Percentiles rank a stretch among this genome's conserved stretches.
These are phyloP conservation scores for Kluyveromyces sp. DNA, from an alignment of 1,139 yeast genomes.

Conservation along the genomic window DNA sequence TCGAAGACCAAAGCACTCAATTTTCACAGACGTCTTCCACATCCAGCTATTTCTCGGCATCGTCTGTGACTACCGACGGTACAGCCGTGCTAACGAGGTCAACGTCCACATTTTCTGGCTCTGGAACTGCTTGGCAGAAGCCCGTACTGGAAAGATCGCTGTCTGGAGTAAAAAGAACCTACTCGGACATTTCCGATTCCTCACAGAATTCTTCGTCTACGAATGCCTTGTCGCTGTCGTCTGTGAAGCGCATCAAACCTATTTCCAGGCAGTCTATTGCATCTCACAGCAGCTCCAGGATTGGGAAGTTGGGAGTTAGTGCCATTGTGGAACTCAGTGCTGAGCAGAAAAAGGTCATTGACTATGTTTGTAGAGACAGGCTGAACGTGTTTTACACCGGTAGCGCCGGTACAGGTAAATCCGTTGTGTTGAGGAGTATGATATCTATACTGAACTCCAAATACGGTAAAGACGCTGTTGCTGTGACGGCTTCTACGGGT, in stretches of 20 bases:
- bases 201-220: slow-evolving; percentile 1
- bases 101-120: neutral
- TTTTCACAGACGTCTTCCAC: slow-evolving; percentile 11
- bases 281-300: neutral
- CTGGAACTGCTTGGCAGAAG: slow-evolving; percentile 6
- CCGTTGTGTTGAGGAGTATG: slow-evolving; percentile 58
- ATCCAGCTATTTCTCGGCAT: neutral
- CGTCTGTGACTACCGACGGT: neutral
- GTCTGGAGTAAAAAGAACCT: slow-evolving; percentile 2
- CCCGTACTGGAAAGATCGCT: slow-evolving; percentile 1
- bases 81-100: no score
- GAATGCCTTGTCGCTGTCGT: neutral
- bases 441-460: slow-evolving; percentile 41
- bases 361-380: slow-evolving; percentile 43
- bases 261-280: slow-evolving; percentile 5
- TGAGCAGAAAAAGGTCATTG: slow-evolving; percentile 52
- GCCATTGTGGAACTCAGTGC: slow-evolving; percentile 25
- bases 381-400: slow-evolving; percentile 66
- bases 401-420: slow-evolving; percentile 82
- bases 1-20: neutral
- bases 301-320: slow-evolving; percentile 2
- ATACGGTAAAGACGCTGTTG: slow-evolving; percentile 47
- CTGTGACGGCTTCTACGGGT: slow-evolving; percentile 88
- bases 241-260: slow-evolving; percentile 7
- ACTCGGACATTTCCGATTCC: slow-evolving; percentile 6